A percentile compares a stretch with the other conserved stretches of the same genome.
Conservation (phyloP, 805 yeast species). For the Teunomyces kruisii region DNA sequence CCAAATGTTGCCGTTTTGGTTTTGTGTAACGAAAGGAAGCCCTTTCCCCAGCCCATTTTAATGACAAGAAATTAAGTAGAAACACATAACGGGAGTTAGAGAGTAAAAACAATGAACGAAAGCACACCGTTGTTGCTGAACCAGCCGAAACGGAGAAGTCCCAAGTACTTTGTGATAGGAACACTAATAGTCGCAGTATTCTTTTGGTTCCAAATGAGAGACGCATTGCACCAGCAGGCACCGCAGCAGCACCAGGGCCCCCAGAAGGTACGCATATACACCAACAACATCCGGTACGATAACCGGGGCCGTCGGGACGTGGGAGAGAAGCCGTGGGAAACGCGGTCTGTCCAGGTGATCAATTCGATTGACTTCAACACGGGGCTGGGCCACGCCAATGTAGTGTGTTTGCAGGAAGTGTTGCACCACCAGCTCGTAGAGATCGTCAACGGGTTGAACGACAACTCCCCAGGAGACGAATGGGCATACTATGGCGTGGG, state of each 20-base stretch:
- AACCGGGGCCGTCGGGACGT: conserved; percentile 27
- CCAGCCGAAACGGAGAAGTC: background rate
- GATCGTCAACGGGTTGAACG: conserved; percentile 25
- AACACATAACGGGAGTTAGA: background rate
- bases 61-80: background rate
- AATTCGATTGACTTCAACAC: conserved; percentile 43
- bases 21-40: background rate
- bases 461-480: conserved; percentile 19
- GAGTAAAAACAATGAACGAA: background rate
- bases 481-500: conserved; percentile 43
- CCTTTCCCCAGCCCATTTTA: no score
- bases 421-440: conserved; percentile 36
- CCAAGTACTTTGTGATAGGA: background rate
- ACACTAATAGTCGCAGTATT: background rate
- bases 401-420: conserved; percentile 44
- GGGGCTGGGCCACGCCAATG: conserved; percentile 24
- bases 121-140: background rate
- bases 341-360: conserved; percentile 37
- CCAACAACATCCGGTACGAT: conserved; percentile 49
- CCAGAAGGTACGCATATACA: conserved; percentile 26
- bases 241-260: background rate
- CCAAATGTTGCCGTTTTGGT: background rate
- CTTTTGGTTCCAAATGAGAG: background rate
- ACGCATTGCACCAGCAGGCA: background rate
- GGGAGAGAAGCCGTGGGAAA: conserved; percentile 48